Base-by-base conservation (phyloP, 108 stramenopile species). In the Cyclotella distinguenda region DNA sequence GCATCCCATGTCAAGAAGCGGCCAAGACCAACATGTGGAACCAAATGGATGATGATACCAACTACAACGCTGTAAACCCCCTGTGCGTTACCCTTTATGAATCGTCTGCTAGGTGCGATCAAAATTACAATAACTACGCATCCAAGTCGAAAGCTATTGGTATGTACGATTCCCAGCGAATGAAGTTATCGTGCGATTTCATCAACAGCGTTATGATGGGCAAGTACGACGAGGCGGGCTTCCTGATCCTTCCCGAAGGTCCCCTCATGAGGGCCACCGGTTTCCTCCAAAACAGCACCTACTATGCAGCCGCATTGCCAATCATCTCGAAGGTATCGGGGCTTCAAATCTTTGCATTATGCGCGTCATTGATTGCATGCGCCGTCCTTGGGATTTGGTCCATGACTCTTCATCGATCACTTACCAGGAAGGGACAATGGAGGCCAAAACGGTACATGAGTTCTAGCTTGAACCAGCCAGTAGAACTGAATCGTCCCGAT, bases 181-280 rank as follows among this genome's bases (percentile, higher is more conserved):
- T 64, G 63, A 36, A 76, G 10, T 22, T 54, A 4, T 77, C 85
- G 19, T 94, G 93, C 39, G 73, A 60, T 32, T 90, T 84, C 72
- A 89, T 94, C 52, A 63, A 78, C 22, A 84, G 72, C 47, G 62
- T 90, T n/a, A 55, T 84, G 16, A 77, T 76, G 43, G 86, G 86
- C 11, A 82, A 69, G 4, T 94, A 89, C 60, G 77, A 94, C 62
- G 89, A 89, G 49, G 65, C 72, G 26, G 92, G 89, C 10, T 63
- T 84, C 21, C 77, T 90, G 31, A 39, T 50, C 33, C 35, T 82
- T 11, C 30, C 64, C 52, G 70, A 70, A 7, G 60, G 55, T 22
- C 47, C 50, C 51, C 64, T 57, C 19, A 40, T 40, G 31, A 33
- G 33, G 33, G 25, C 40, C 18, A 11, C 33, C 0, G 36, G 32